These are phyloP conservation scores for Acrodontium crateriforme DNA, from an alignment of 2,329 filamentous ascomycete genomes.

Conservation along the genomic window DNA sequence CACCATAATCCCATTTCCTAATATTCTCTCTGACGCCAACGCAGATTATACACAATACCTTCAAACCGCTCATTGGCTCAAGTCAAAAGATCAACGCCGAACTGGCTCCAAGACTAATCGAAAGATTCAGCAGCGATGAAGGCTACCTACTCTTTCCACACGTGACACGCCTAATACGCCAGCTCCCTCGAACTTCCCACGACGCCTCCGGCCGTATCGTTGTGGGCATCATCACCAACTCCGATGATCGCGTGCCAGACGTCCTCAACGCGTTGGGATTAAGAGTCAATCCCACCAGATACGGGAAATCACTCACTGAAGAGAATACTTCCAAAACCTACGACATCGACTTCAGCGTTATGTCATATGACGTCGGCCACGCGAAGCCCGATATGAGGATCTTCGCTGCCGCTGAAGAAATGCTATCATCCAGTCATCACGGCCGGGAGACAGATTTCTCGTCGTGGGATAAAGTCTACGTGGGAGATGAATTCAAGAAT, in stretches of 20 bases:
- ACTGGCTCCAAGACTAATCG: constrained; percentile 36
- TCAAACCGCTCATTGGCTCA: constrained; percentile 27
- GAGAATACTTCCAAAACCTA: constrained; percentile 3
- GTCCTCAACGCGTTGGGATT: constrained; percentile 43
- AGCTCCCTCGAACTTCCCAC: constrained; percentile 20
- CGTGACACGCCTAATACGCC: constrained; percentile 32
- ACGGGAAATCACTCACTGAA: constrained; percentile 4
- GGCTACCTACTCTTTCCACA: constrained; percentile 39
- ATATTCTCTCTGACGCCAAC: background rate
- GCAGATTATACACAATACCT: constrained; percentile 41
- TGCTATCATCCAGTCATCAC: constrained; percentile 21
- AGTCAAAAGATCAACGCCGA: constrained; percentile 10
- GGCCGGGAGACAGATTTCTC: constrained; percentile 12
- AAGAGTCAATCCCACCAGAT: constrained; percentile 27
- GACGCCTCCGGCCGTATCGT: constrained; percentile 19
- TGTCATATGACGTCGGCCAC: constrained; percentile 49
- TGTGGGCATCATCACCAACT: constrained; percentile 49
- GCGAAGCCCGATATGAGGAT: constrained; percentile 46
- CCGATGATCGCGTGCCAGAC: constrained; percentile 43
- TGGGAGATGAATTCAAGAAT: constrained; percentile 41
- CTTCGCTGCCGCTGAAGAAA: constrained; percentile 39
- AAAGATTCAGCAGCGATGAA: constrained; percentile 39
- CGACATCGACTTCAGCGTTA: constrained; percentile 43
- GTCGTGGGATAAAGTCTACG: constrained; percentile 31
- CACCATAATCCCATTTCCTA: no score